Evolutionary conservation across 257 asterid species (phyloP).

Genomic region (Nicotiana knightiana): DNA sequence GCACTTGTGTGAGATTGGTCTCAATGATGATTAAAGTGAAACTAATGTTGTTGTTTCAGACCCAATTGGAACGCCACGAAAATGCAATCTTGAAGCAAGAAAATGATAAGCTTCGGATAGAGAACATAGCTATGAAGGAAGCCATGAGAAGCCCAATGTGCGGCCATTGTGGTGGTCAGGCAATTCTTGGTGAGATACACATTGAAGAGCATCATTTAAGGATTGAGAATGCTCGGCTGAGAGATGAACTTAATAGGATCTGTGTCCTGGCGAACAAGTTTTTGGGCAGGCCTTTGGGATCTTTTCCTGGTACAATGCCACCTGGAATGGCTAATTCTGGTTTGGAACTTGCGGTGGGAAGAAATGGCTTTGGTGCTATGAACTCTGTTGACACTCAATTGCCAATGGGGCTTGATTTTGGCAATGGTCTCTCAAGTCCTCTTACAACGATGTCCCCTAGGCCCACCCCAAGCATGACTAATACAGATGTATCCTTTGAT

Average conservation of each 20-base stretch:
- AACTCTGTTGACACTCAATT: conserved; percentile 31
- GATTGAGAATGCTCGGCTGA: conserved; percentile 68
- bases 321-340: conserved; percentile 28
- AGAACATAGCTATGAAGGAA: conserved; percentile 65
- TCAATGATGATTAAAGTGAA: conserved; percentile 11
- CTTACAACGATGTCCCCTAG: conserved; percentile 27
- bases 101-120: conserved; percentile 69
- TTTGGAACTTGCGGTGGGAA: conserved; percentile 53
- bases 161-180: conserved; percentile 61
- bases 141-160: conserved; percentile 65
- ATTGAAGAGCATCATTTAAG: conserved; percentile 62
- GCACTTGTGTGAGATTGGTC: neutral
- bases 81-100: conserved; percentile 65
- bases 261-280: conserved; percentile 43
- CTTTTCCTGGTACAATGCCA: conserved; percentile 19
- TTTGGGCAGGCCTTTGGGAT: conserved; percentile 34
- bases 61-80: conserved; percentile 78
- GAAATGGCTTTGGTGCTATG: conserved; percentile 41
- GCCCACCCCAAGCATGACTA: conserved; percentile 20
- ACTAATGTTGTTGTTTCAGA: conserved; percentile 28
- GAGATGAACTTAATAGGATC: conserved; percentile 56
- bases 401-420: conserved; percentile 51
- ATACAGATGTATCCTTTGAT: conserved; percentile 34
- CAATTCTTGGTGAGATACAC: conserved; percentile 47
- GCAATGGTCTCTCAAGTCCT: conserved; percentile 29